Evolutionary conservation across 1,284 basidiomycete genomes (phyloP), one percentile per base, ranked within the genome.

Genomic region (Athelia psychrophila): DNA sequence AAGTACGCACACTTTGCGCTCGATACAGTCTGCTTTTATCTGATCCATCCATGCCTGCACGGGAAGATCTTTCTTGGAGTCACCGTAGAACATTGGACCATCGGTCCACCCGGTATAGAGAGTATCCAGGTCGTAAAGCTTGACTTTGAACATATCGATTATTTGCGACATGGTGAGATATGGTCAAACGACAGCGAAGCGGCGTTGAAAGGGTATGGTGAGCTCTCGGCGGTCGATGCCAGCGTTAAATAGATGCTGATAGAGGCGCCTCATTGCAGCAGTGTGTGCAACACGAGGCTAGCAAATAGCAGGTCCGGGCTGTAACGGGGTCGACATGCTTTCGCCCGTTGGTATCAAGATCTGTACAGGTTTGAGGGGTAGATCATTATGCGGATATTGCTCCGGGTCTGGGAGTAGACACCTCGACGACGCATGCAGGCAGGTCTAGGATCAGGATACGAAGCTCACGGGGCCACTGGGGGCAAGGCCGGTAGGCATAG

Each of bases 141-240:
- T 87, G 63, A 87, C 73, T 68, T 84, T 87, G 77, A 90, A 88
- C 49, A 82, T 83, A 61, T 81, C 80, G 42, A 89, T 77, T 74
- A 89, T 83, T 47, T 59, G 10, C 19, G 24, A 35, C 13, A 33
- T 51, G 8, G 36, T 51, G 38, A 42, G n/a, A 16, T 3, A 20
- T 27, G 46, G 27, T 48, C 23, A 32, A 25, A 44, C 15, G 49
- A 50, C 22, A 49, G 24, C 24, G 35, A 18, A 5, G 20, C 8
- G 18, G 12, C 33, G 5, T 18, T 47, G 12, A 27, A 47, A 30
- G 20, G 27, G 22, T 30, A 30, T 5, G 5, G 13, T 30, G 27
- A 30, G 5, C 13, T 42, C 9, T 42, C n/a, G 38, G 9, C n/a
- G 16, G 8, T n/a, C 38, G 20, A 42, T 18, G 5, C 38, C 8